Conservation (phyloP, 1,139 yeast genomes). For the Nakaseomyces sp. region DNA sequence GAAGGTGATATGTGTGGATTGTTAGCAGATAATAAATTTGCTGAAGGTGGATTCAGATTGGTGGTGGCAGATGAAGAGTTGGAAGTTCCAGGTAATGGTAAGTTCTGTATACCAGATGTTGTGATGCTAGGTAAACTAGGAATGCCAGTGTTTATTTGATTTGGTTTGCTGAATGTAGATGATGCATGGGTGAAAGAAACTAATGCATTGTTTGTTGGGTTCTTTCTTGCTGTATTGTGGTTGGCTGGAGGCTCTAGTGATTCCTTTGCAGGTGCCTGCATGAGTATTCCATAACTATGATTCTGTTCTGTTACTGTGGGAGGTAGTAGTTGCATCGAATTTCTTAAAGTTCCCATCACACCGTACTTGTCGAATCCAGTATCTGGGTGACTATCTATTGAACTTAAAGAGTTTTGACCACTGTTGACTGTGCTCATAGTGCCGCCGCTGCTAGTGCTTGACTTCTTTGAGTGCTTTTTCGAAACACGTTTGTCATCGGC, state of each 20-base stretch:
- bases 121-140: slow-evolving; percentile 4
- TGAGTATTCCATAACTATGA: neutral
- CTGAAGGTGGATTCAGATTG: slow-evolving; percentile 9
- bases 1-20: slow-evolving; percentile 30
- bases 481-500: neutral
- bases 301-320: slow-evolving; percentile 12
- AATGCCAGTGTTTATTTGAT: slow-evolving; percentile 1
- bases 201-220: slow-evolving; percentile 17
- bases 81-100: slow-evolving; percentile 1
- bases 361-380: neutral
- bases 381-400: slow-evolving; percentile 4
- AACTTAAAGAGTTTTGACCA: slow-evolving; percentile 10
- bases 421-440: slow-evolving; percentile 5
- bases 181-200: slow-evolving; percentile 20
- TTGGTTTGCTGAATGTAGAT: slow-evolving; percentile 8
- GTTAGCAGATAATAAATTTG: slow-evolving; percentile 13
- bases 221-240: slow-evolving; percentile 3
- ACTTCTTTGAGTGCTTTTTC: slow-evolving; percentile 2
- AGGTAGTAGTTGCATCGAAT: slow-evolving; percentile 9
- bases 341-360: neutral
- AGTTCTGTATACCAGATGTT: slow-evolving; percentile 3
- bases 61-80: slow-evolving; percentile 14
- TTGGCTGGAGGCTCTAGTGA: slow-evolving; percentile 6
- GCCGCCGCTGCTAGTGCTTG: slow-evolving; percentile 5
- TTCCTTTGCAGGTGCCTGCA: slow-evolving; percentile 4